Conservation (phyloP, 495 filamentous ascomycete species). For the Chaetomidium leptoderma region DNA sequence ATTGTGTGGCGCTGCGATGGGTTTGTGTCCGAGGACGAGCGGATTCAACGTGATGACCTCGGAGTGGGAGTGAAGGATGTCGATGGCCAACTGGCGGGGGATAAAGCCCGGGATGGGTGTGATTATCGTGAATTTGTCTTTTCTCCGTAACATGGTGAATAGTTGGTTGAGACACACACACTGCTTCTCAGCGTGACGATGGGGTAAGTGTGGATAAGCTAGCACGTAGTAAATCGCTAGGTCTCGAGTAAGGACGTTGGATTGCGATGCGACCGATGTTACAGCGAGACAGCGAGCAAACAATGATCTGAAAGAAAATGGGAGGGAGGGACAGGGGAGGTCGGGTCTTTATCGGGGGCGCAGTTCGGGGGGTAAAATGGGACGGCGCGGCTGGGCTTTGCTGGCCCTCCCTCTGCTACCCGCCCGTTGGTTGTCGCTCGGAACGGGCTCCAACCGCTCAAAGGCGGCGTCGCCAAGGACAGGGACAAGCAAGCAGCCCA, state of each 20-base stretch:
- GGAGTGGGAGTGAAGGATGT: constrained; percentile 52
- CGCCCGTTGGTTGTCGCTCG: neutral
- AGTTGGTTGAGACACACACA: too few species aligned
- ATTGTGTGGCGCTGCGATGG: constrained; percentile 58
- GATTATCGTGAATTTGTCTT: constrained; percentile 46
- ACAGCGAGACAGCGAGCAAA: neutral
- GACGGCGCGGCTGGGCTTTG: neutral
- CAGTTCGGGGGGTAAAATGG: constrained; percentile 3
- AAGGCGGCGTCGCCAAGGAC: constrained; percentile 2
- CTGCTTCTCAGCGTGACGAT: neutral
- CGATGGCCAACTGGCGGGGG: constrained; percentile 45
- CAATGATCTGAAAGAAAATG: constrained; percentile 4
- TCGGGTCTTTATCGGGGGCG: constrained; percentile 11
- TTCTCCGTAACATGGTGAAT: constrained; percentile 45
- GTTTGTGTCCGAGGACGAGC: constrained; percentile 61
- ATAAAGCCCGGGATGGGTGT: constrained; percentile 48
- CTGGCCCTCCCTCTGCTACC: neutral
- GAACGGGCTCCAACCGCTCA: neutral
- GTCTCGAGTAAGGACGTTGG: neutral
- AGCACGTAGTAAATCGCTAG: too few species aligned
- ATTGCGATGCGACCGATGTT: neutral
- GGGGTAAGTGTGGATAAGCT: neutral
- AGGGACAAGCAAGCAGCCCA: neutral
- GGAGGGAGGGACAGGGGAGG: neutral
- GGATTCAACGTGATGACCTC: constrained; percentile 76